Conservation (phyloP, 768 basidiomycete genomes). For the Fistulinella prunicolor region DNA sequence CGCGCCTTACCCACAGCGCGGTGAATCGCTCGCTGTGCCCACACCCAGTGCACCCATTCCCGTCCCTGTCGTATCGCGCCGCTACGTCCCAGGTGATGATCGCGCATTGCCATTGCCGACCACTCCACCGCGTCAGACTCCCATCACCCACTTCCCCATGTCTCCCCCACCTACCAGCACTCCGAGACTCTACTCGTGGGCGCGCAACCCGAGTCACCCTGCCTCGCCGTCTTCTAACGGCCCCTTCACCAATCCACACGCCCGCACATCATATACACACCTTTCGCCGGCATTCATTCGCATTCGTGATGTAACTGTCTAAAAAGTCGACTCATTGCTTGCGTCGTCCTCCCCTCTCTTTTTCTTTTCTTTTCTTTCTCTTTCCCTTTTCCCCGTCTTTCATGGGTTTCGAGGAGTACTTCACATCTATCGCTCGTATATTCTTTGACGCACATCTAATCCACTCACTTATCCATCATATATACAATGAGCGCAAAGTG, state of each 20-base stretch:
- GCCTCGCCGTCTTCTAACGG: conserved; percentile 33
- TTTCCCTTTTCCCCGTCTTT: too few relatives aligned
- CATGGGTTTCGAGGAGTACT: too few relatives aligned
- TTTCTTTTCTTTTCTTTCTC: background rate
- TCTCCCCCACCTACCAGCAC: conserved; percentile 56
- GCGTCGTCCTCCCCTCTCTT: conserved; percentile 5
- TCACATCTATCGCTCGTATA: conserved; percentile 23
- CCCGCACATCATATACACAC: conserved; percentile 58
- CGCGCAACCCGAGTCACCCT: conserved; percentile 36
- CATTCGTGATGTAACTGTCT: conserved; percentile 39
- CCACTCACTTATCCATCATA: conserved; percentile 35
- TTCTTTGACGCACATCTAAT: conserved; percentile 30
- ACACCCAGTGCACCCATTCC: conserved; percentile 29
- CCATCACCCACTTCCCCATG: conserved; percentile 32
- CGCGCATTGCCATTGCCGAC: conserved; percentile 18
- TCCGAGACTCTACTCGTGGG: conserved; percentile 58
- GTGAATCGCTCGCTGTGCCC: conserved; percentile 15
- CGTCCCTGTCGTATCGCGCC: conserved; percentile 25
- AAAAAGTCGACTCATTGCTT: conserved; percentile 1
- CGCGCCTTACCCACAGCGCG: conserved; percentile 3
- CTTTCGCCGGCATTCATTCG: conserved; percentile 48
- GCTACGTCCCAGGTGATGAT: conserved; percentile 21
- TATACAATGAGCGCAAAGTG: conserved; percentile 29
- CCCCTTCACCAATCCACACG: conserved; percentile 56
- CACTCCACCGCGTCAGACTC: conserved; percentile 32